Base-by-base conservation (phyloP, 176 grass and related monocot species). In the Bolboschoenus planiculmis region DNA sequence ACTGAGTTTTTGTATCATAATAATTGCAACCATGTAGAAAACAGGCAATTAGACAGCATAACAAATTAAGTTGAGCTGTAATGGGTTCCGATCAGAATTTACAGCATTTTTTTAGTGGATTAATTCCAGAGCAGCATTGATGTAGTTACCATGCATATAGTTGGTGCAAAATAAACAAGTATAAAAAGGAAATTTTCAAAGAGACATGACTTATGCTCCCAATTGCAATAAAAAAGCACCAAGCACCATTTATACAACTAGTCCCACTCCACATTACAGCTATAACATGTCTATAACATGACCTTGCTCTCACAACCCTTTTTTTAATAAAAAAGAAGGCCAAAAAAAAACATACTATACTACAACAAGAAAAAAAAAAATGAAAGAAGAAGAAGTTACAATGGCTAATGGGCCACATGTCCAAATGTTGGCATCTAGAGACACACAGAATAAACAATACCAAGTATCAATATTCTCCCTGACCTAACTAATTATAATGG, bases 371-470 rank as follows among this genome's bases (percentile, higher is more conserved):
- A 39, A 35, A 36, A 57, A 36, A 61, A 4, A 61, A 78, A 56
- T 61, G 5, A 62, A 43, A 24, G 21, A 80, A 81, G 1, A 81
- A 81, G 57, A 62, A n/a, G 7, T 60, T 24, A 43, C 56, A 81
- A 43, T 43, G 24, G 10, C 57, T 29, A 59, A 81, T 30, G 79
- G 37, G 39, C 36, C 54, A 58, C 79, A 81, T 81, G 57, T 26
- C 36, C 29, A 80, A 80, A 40, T 48, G 70, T 47, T 48, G 70
- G 39, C 48, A 74, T 48, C 11, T 21, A 15, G 5, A 65, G 53
- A 56, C 40, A 80, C 50, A 79, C 27, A 78, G 23, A 55, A 55
- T 40, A 80, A 59, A 59, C 79, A 81, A 81, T 61, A 81, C 21
- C 51, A 64, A 57, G 6, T 30, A 43, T 64, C 56, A 27, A 81